phyloP scores from a whole-genome alignment of 352 stramenopile genomes.

The Phytophthora podocarpi region DNA sequence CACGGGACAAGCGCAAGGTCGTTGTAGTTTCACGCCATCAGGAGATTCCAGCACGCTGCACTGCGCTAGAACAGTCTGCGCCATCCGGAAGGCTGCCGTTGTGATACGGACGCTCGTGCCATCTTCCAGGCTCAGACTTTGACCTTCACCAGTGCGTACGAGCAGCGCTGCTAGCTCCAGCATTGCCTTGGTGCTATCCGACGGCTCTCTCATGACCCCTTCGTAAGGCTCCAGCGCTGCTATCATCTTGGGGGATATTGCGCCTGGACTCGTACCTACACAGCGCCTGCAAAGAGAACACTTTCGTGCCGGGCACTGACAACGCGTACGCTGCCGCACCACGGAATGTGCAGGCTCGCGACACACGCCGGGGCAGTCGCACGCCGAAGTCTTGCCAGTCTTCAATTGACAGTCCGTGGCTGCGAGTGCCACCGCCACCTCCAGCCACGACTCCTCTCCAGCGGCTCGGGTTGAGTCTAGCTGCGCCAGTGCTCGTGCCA shows the following conservation, averaged over 20 bases:
- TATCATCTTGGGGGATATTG: constrained; percentile 73
- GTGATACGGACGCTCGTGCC: constrained; percentile 45
- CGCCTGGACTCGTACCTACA: constrained; percentile 55
- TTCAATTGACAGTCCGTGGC: constrained; percentile 83
- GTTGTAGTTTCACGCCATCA: constrained; percentile 66
- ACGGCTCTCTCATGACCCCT: constrained; percentile 13
- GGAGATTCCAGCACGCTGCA: constrained; percentile 72
- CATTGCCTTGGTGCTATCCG: constrained; percentile 35
- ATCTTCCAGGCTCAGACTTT: constrained; percentile 36
- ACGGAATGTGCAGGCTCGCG: constrained; percentile 66
- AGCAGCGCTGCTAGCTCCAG: constrained; percentile 59
- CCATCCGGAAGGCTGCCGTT: constrained; percentile 63
- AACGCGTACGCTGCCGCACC: constrained; percentile 73
- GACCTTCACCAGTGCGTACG: constrained; percentile 55
- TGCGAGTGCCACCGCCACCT: constrained; percentile 73
- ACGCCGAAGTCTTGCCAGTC: constrained; percentile 68
- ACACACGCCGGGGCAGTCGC: constrained; percentile 74
- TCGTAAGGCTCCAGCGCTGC: constrained; percentile 58
- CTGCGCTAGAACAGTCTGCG: constrained; percentile 63
- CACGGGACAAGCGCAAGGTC: constrained; percentile 71
- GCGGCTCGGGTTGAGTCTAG: constrained; percentile 69
- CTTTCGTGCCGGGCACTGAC: constrained; percentile 80
- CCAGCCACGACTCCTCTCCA: constrained; percentile 68
- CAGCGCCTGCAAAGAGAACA: constrained; percentile 80
- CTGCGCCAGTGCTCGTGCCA: constrained; percentile 58